Evolutionary conservation across 345 rosid genomes (phyloP).

Genomic region (Camelina sativa): DNA sequence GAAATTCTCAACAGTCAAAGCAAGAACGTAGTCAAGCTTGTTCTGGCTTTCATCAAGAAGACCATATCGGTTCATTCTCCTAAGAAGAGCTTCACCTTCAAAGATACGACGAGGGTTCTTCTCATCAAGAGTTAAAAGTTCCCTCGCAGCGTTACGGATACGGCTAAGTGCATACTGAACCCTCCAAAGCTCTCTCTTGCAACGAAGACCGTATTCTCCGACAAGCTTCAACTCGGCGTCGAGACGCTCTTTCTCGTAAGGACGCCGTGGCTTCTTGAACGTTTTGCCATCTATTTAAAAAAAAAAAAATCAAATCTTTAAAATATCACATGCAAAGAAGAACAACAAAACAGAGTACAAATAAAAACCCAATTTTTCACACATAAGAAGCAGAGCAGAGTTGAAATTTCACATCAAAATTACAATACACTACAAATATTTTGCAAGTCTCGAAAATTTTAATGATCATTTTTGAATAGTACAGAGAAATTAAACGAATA

Average conservation of each 20-base stretch:
- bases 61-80: conserved; percentile 61
- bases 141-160: conserved; percentile 66
- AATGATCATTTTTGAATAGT: no score
- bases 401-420: background rate
- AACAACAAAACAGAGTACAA: conserved; percentile 2
- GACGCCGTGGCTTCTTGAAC: conserved; percentile 55
- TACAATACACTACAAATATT: background rate
- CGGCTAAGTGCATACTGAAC: conserved; percentile 64
- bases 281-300: conserved; percentile 46
- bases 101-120: conserved; percentile 63
- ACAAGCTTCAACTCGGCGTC: conserved; percentile 67
- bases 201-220: conserved; percentile 66
- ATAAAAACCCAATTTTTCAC: background rate
- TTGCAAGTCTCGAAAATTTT: background rate
- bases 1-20: conserved; percentile 59
- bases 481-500: no score
- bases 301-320: conserved; percentile 7
- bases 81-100: conserved; percentile 66
- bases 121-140: conserved; percentile 65
- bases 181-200: conserved; percentile 69
- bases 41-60: conserved; percentile 63
- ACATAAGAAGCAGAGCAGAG: background rate
- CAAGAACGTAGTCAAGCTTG: conserved; percentile 70
- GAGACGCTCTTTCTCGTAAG: conserved; percentile 61
- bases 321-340: background rate